Evolutionary conservation across 2,329 filamentous ascomycete genomes (phyloP).

Genomic region (Seiridium unicorne): DNA sequence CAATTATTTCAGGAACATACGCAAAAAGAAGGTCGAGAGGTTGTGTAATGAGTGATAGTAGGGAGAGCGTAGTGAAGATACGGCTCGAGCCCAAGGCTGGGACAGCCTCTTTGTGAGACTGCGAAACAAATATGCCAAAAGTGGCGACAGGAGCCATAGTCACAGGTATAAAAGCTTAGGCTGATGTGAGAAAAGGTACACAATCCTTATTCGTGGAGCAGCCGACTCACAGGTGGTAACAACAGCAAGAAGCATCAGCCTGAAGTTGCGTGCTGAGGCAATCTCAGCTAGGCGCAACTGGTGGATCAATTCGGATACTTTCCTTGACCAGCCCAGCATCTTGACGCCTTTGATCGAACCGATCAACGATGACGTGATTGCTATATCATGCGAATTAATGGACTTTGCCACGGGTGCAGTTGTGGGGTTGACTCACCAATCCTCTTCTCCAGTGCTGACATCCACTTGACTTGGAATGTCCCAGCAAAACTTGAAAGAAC

Average conservation of each 20-base stretch:
- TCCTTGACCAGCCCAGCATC: conserved; percentile 10
- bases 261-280: conserved; percentile 5
- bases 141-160: conserved; percentile 6
- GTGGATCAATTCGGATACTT: conserved; percentile 3
- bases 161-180: conserved; percentile 6
- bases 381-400: background rate
- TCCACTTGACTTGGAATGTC: conserved; percentile 8
- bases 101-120: background rate
- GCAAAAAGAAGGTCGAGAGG: conserved; percentile 8
- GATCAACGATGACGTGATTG: conserved; percentile 9
- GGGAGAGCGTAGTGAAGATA: conserved; percentile 9
- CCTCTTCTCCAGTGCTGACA: conserved; percentile 8
- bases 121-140: conserved; percentile 3
- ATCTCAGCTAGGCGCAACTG: conserved; percentile 8
- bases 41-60: conserved; percentile 7
- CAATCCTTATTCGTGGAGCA: background rate
- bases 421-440: conserved; percentile 1
- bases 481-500: conserved; percentile 7
- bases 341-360: conserved; percentile 11
- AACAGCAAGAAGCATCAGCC: conserved; percentile 8
- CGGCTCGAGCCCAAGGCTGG: background rate
- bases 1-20: conserved; percentile 8
- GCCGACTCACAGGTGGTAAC: conserved; percentile 8
- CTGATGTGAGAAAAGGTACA: background rate
- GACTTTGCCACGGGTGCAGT: no score